phyloP scores from a whole-genome alignment of 148 eudicot species.

The Persicaria maculosa region DNA sequence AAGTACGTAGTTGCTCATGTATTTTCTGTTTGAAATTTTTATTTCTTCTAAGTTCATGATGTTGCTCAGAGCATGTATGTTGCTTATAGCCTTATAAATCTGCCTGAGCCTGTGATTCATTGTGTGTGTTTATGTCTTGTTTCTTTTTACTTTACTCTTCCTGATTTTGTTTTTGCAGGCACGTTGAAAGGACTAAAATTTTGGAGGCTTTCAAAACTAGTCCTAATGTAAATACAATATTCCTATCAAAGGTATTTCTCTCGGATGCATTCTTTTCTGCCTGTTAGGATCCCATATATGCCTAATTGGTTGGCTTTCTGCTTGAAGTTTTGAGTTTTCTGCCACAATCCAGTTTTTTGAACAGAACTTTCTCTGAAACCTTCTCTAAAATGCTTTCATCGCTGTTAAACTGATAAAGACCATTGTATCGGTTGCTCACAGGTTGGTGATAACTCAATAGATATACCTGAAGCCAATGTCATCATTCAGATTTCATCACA shows the following conservation, averaged over 20 bases:
- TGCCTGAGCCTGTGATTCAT: neutral
- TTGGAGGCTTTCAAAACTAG: constrained; percentile 86
- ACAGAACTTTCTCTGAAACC: no score
- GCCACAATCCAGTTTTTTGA: neutral
- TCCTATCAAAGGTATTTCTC: constrained; percentile 63
- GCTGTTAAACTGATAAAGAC: no score
- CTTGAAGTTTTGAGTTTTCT: neutral
- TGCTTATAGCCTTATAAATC: neutral
- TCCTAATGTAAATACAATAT: constrained; percentile 57
- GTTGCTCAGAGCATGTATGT: no score
- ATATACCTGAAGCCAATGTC: constrained; percentile 82
- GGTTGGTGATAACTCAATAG: constrained; percentile 70
- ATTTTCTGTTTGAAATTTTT: no score
- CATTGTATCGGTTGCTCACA: constrained; percentile 11
- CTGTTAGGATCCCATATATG: neutral
- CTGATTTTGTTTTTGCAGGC: constrained; percentile 44
- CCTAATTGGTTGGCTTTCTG: neutral
- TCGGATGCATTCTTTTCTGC: neutral
- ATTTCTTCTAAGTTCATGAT: no score
- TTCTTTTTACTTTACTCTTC: neutral
- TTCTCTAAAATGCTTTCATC: no score
- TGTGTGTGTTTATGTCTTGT: neutral
- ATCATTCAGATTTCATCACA: constrained; percentile 21
- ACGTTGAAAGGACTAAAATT: constrained; percentile 92
- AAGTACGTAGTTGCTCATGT: constrained; percentile 32